Evolutionary conservation across 2,329 filamentous ascomycete genomes (phyloP).

Genomic region (Arthrobotrys entomopaga): DNA sequence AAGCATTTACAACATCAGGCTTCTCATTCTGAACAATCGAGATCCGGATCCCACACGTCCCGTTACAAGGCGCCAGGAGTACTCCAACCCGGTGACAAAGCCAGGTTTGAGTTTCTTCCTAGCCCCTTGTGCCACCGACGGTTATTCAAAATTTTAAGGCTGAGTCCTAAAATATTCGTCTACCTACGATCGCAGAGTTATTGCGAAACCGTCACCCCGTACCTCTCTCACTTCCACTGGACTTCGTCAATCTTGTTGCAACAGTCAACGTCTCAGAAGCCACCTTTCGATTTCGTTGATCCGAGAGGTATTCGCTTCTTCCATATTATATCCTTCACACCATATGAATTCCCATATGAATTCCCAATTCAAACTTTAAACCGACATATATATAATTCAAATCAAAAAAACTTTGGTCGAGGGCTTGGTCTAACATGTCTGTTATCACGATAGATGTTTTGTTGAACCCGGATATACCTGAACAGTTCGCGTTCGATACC

Average conservation of each 20-base stretch:
- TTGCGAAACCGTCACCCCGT: too few relatives aligned
- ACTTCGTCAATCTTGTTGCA: too few relatives aligned
- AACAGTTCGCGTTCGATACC: neutral
- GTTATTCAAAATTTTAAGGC: constrained; percentile 23
- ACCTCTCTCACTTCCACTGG: too few relatives aligned
- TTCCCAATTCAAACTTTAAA: too few relatives aligned
- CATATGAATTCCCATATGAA: too few relatives aligned
- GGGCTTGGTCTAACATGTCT: constrained; percentile 23
- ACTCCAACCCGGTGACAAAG: neutral
- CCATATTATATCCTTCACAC: neutral
- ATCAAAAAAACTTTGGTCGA: too few relatives aligned
- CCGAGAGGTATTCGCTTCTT: neutral
- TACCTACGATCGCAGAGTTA: constrained; percentile 15
- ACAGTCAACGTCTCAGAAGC: too few relatives aligned
- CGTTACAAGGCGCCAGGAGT: neutral
- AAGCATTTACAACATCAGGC: too few relatives aligned
- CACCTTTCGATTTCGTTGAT: too few relatives aligned
- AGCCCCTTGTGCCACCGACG: constrained; percentile 12
- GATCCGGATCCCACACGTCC: neutral
- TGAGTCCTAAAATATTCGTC: constrained; percentile 1
- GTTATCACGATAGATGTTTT: constrained; percentile 26
- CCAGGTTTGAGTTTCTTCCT: constrained; percentile 20
- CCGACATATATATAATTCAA: too few relatives aligned
- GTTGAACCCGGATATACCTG: constrained; percentile 4
- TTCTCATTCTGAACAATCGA: too few relatives aligned